Percentiles rank a stretch among this genome's conserved stretches.
These are phyloP conservation scores for Lentinus tigrinus DNA, from an alignment of 768 basidiomycete species.

Conservation along the genomic window DNA sequence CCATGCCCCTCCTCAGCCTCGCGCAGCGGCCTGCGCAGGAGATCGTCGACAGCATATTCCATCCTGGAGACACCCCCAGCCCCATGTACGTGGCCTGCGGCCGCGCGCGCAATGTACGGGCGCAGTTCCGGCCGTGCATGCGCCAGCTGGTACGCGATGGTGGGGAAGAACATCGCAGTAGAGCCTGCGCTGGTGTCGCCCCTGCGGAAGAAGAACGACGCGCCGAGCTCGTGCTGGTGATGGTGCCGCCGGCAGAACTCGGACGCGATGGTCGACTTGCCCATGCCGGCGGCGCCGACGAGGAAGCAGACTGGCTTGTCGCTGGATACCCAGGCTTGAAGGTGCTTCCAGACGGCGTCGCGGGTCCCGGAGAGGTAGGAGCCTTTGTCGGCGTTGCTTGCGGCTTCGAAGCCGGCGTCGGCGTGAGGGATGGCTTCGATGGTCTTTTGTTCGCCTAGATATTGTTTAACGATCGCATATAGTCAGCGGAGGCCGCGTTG, in stretches of 20 bases:
- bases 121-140: slow-evolving; percentile 4
- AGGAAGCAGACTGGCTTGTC: background rate
- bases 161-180: slow-evolving; percentile 28
- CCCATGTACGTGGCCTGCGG: background rate
- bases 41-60: background rate
- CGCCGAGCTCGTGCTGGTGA: slow-evolving; percentile 8
- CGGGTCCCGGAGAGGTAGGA: background rate
- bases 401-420: background rate
- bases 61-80: background rate
- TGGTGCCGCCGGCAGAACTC: slow-evolving; percentile 3
- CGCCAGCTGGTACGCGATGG: slow-evolving; percentile 32
- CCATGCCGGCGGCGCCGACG: slow-evolving; percentile 12
- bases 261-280: slow-evolving; percentile 18
- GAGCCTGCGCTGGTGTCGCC: slow-evolving; percentile 9
- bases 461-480: too few relatives aligned
- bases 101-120: slow-evolving; percentile 10
- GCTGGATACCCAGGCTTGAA: background rate
- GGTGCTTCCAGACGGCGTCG: background rate
- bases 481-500: too few relatives aligned
- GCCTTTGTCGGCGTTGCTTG: background rate
- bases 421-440: background rate
- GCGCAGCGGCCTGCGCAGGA: slow-evolving; percentile 15
- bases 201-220: slow-evolving; percentile 14
- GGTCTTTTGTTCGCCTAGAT: background rate
- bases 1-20: background rate